Evolutionary conservation across 1,284 basidiomycete genomes (phyloP), one percentile per base, ranked within the genome.

Genomic region (Entoloma clypeatum): DNA sequence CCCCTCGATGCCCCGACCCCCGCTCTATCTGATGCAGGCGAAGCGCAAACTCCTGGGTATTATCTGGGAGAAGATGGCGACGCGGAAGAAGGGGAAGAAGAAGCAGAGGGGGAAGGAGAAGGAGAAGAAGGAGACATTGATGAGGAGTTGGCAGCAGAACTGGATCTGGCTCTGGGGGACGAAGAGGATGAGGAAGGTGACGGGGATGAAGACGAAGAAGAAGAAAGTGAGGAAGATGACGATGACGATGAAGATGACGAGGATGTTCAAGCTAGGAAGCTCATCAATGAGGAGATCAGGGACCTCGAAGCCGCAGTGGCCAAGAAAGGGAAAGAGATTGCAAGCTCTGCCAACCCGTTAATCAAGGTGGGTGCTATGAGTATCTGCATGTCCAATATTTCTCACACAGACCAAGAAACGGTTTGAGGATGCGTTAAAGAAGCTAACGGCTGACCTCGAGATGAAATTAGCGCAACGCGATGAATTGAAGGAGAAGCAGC

Each of bases 401-500:
- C 13, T 11, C 37, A 14, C 43, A 16, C 13, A 10, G 9, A 25
- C 18, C 18, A 52, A 93, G 86, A 88, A 88, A 77, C 91, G 93
- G 24, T 95, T 95, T 65, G 91, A 95, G 61, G 92, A 95, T 59
- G 86, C 89, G 3, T 68, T 95, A 53, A 86, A 83, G 67, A 94
- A 93, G 60, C 71, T 96, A 40, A 79, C 85, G 30, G 79, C 81
- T 25, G 92, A 96, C 58, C 67, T 95, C 35, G 89, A 92, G 50
- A 82, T 85, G 70, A 95, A 94, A 60, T 67, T 80, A n/a, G 75
- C 77, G 0, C 88, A 90, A 59, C 72, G 83, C 36, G 86, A 88
- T 48, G 84, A 86, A 52, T 64, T 89, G 59, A 78, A 77, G 53
- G 86, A 88, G 61, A 73, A 79, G 55, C 80, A 79, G 51, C 71